Evolutionary conservation across 2,329 filamentous ascomycete genomes (phyloP).

Genomic region (Penicillium expansum): DNA sequence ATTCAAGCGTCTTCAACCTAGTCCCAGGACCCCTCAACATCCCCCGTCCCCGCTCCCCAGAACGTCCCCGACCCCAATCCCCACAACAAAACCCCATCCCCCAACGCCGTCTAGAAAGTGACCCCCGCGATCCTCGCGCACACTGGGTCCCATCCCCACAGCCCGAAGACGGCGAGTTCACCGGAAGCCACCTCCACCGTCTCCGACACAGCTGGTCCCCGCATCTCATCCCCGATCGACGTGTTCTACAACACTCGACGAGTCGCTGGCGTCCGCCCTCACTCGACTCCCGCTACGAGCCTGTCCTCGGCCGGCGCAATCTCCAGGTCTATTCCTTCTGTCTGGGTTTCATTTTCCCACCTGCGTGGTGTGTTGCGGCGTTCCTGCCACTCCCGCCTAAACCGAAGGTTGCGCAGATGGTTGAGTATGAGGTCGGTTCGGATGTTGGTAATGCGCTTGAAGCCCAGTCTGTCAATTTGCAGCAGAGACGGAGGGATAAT

Average conservation of each 20-base stretch:
- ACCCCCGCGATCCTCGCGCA: conserved; percentile 43
- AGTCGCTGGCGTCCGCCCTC: conserved; percentile 74
- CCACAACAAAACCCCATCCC: conserved; percentile 6
- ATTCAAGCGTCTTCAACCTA: conserved; percentile 31
- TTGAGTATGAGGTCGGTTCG: conserved; percentile 41
- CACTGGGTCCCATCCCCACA: conserved; percentile 42
- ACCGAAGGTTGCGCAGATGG: conserved; percentile 49
- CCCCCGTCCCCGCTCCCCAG: conserved; percentile 17
- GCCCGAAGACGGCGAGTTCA: conserved; percentile 18
- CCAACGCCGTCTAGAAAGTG: conserved; percentile 27
- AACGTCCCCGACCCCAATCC: conserved; percentile 3
- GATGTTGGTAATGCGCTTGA: conserved; percentile 46
- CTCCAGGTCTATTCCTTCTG: conserved; percentile 73
- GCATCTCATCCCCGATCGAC: conserved; percentile 64
- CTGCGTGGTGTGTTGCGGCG: conserved; percentile 78
- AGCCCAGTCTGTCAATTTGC: conserved; percentile 44
- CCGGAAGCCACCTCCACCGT: conserved; percentile 38
- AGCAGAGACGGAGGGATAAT: conserved; percentile 55
- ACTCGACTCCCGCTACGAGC: conserved; percentile 62
- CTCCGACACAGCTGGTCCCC: conserved; percentile 69
- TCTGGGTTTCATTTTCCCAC: conserved; percentile 72
- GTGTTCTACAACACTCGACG: conserved; percentile 51
- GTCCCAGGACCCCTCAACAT: conserved; percentile 33
- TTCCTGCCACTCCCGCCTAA: conserved; percentile 67
- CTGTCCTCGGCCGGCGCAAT: conserved; percentile 65